Evolutionary conservation across 139 green algal genomes (phyloP).

Genomic region (Micractinium sp.): DNA sequence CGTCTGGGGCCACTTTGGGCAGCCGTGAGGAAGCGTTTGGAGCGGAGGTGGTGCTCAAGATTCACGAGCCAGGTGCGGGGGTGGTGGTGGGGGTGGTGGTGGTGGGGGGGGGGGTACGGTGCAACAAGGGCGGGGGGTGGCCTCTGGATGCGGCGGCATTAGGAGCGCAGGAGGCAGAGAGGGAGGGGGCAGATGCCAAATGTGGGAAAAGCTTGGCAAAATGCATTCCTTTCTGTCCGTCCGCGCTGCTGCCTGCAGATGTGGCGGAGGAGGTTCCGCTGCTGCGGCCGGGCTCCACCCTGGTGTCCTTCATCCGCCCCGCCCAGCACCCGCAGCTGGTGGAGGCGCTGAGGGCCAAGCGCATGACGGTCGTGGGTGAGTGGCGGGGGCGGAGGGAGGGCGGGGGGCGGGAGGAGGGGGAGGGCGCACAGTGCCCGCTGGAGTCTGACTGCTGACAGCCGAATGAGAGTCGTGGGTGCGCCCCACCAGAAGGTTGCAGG

Average conservation of each 20-base stretch:
- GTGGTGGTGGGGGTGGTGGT: no score
- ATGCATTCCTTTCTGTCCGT: no score
- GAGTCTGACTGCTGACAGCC: no score
- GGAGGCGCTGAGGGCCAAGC: conserved; percentile 50
- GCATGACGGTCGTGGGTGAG: conserved; percentile 73
- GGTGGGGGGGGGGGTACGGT: background rate
- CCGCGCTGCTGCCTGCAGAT: background rate
- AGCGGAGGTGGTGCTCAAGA: conserved; percentile 59
- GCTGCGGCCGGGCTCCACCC: conserved; percentile 63
- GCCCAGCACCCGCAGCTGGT: conserved; percentile 81
- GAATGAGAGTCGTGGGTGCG: background rate
- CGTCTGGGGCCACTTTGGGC: conserved; percentile 73
- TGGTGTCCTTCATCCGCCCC: conserved; percentile 84
- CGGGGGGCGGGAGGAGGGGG: no score
- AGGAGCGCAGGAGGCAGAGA: background rate
- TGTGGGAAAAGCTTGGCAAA: no score
- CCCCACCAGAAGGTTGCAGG: background rate
- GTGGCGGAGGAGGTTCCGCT: conserved; percentile 55
- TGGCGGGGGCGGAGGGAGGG: no score
- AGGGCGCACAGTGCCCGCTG: no score
- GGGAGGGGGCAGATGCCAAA: no score
- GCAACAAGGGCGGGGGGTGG: background rate
- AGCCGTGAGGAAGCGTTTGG: conserved; percentile 54
- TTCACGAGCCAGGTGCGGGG: conserved; percentile 62
- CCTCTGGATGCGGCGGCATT: background rate